A percentile compares a stretch with the other conserved stretches of the same genome.
phyloP scores from a whole-genome alignment of 164 flowering plant genomes.

The Tinospora cordifolia region DNA sequence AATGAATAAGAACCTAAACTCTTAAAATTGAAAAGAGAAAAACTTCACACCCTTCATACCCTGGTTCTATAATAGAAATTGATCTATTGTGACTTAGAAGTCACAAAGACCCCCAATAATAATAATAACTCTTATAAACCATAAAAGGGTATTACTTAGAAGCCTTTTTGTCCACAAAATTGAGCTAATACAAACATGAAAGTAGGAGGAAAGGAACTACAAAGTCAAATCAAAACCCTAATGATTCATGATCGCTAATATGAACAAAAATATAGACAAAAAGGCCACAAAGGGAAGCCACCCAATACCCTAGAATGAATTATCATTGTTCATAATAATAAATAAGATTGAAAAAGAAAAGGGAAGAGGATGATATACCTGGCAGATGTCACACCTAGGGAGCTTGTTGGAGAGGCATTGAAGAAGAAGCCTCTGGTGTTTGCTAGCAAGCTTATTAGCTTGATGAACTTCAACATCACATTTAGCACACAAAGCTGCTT shows the following conservation, averaged over 20 bases:
- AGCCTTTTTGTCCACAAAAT: not conserved
- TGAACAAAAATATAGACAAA: not conserved
- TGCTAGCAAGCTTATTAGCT: constrained; percentile 96
- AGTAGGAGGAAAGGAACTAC: not conserved
- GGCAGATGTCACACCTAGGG: constrained; percentile 91
- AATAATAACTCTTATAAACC: too few relatives aligned
- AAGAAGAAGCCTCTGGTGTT: constrained; percentile 91
- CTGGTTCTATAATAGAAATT: too few relatives aligned
- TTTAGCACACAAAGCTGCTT: constrained; percentile 81
- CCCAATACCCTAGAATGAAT: not conserved
- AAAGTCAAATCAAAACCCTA: not conserved
- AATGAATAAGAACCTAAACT: not conserved
- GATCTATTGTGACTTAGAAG: too few relatives aligned
- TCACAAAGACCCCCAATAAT: too few relatives aligned
- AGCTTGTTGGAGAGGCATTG: constrained; percentile 67
- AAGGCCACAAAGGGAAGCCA: not conserved
- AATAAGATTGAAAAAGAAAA: not conserved
- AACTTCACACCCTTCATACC: not conserved
- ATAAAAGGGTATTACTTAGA: too few relatives aligned
- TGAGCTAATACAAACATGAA: not conserved
- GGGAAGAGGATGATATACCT: constrained; percentile 26
- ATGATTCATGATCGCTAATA: not conserved
- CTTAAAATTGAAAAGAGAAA: too few relatives aligned
- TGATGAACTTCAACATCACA: constrained; percentile 90
- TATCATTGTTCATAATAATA: not conserved